phyloP scores from a whole-genome alignment of 108 stramenopile genomes.

The Asterionellopsis glacialis region DNA sequence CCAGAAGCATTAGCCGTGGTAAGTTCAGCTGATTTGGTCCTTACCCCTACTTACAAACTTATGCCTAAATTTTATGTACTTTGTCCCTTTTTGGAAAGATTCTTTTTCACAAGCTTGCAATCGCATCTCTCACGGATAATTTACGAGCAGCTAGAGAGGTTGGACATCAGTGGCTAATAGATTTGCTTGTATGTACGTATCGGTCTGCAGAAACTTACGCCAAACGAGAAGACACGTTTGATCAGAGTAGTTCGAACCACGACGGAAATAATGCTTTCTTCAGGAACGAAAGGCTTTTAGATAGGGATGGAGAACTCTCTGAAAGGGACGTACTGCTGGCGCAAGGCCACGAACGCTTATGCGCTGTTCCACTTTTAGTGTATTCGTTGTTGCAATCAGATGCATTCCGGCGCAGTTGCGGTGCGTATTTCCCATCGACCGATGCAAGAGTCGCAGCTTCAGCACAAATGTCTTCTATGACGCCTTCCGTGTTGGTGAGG shows the following conservation, averaged over 20 bases:
- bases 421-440: slow-evolving; percentile 22
- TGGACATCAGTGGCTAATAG: slow-evolving; percentile 36
- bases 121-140: slow-evolving; percentile 31
- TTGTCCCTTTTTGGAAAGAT: slow-evolving; percentile 3
- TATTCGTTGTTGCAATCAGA: slow-evolving; percentile 49
- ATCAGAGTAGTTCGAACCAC: neutral
- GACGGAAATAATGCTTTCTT: slow-evolving; percentile 9
- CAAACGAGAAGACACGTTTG: neutral
- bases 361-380: slow-evolving; percentile 24
- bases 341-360: slow-evolving; percentile 37
- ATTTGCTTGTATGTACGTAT: slow-evolving; percentile 32
- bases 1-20: slow-evolving; percentile 38
- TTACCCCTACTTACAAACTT: too few relatives aligned
- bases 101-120: slow-evolving; percentile 42
- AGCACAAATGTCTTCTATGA: slow-evolving; percentile 45
- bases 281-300: slow-evolving; percentile 34
- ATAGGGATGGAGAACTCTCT: slow-evolving; percentile 23
- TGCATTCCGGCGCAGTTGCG: slow-evolving; percentile 32
- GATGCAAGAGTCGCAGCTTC: slow-evolving; percentile 38
- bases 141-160: slow-evolving; percentile 15
- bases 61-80: too few relatives aligned
- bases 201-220: slow-evolving; percentile 32
- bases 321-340: slow-evolving; percentile 38
- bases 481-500: slow-evolving; percentile 28
- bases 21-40: too few relatives aligned